phyloP scores from a whole-genome alignment of 176 grass and related monocot species.

The Miscanthus lutarioriparius region DNA sequence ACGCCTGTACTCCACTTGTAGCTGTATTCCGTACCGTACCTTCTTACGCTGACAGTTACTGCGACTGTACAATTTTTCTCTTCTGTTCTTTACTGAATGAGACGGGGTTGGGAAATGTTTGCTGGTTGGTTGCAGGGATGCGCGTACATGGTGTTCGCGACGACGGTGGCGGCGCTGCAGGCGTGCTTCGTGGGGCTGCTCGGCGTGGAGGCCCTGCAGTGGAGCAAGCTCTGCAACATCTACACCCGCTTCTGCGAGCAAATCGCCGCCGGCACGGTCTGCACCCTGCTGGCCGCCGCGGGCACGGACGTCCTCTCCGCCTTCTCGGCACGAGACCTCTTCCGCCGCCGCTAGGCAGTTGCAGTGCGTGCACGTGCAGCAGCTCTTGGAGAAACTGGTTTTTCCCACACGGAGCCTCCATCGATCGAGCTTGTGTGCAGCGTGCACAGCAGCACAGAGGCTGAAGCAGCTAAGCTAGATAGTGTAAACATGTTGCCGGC shows the following conservation, averaged over 20 bases:
- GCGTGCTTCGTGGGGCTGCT: conserved; percentile 20
- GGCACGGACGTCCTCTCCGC: conserved; percentile 45
- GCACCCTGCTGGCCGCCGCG: conserved; percentile 23
- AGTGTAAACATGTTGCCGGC: too few relatives aligned
- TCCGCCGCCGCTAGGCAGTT: conserved; percentile 3
- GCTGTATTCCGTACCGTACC: too few relatives aligned
- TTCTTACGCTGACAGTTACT: neutral
- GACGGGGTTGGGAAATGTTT: too few relatives aligned
- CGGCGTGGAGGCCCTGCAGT: conserved; percentile 34
- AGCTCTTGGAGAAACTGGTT: neutral
- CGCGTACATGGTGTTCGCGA: conserved; percentile 36
- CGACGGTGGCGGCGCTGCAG: conserved; percentile 30
- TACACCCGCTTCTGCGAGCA: conserved; percentile 61
- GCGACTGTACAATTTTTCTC: neutral
- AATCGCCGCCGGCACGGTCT: conserved; percentile 41
- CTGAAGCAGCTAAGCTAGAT: neutral
- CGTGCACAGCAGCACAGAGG: neutral
- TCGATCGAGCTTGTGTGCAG: neutral
- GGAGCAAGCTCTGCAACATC: conserved; percentile 77
- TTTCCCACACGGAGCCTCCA: neutral
- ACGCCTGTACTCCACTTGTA: too few relatives aligned
- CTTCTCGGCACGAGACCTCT: conserved; percentile 53
- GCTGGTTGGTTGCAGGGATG: neutral
- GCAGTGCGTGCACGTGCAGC: neutral
- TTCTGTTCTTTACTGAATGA: neutral